phyloP scores from a whole-genome alignment of 257 asterid species.

The Nicotiana noctiflora region DNA sequence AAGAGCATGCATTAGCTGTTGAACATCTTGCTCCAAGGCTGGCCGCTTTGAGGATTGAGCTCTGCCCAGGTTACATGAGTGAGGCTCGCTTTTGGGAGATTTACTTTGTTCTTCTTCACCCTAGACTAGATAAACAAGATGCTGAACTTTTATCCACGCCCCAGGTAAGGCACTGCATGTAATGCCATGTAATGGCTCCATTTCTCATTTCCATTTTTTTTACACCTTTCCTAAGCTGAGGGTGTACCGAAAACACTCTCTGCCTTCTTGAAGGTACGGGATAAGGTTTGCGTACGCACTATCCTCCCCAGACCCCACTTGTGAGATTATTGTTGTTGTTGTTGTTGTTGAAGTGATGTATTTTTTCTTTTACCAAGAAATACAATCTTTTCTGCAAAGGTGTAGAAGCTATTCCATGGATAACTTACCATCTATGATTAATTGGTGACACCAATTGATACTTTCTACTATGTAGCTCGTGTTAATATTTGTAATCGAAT shows the following conservation, averaged over 20 bases:
- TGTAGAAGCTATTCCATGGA: neutral
- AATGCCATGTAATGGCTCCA: neutral
- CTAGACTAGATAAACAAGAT: constrained; percentile 57
- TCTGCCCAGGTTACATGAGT: constrained; percentile 84
- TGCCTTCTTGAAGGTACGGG: no score
- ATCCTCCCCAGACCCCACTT: no score
- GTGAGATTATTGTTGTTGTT: no score
- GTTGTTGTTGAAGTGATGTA: neutral
- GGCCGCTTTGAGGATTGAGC: constrained; percentile 77
- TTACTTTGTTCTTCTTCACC: constrained; percentile 82
- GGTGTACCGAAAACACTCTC: no score
- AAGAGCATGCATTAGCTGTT: constrained; percentile 89
- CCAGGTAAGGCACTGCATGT: constrained; percentile 38
- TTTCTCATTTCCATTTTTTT: neutral
- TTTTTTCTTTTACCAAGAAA: neutral
- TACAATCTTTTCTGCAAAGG: neutral
- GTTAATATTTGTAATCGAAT: neutral
- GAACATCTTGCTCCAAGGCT: constrained; percentile 73
- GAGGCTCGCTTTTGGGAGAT: constrained; percentile 88
- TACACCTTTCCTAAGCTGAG: no score
- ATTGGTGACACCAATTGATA: neutral
- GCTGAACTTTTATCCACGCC: constrained; percentile 69
- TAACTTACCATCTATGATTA: neutral
- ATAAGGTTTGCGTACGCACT: no score
- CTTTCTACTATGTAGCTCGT: neutral